These are phyloP conservation scores for Panicum hallii DNA, from an alignment of 202 grass and related monocot genomes.

Conservation along the genomic window DNA sequence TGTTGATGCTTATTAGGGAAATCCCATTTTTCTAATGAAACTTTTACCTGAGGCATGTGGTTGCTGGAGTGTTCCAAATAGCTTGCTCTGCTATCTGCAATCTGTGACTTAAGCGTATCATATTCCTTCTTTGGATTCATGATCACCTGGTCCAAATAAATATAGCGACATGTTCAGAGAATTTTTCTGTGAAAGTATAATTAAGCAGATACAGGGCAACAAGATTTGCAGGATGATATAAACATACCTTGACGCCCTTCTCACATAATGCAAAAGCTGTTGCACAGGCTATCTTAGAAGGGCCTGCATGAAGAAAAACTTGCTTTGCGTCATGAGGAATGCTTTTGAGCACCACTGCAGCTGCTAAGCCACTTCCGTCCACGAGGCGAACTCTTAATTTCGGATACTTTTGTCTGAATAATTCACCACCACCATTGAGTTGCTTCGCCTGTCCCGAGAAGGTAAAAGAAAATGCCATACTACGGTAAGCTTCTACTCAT, in stretches of 20 bases:
- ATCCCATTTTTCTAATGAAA: background rate
- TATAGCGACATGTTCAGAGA: background rate
- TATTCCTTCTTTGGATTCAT: slow-evolving; percentile 72
- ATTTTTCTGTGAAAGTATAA: background rate
- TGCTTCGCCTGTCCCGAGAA: slow-evolving; percentile 58
- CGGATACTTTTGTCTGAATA: slow-evolving; percentile 84
- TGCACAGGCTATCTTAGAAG: slow-evolving; percentile 64
- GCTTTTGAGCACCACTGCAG: slow-evolving; percentile 67
- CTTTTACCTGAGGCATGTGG: slow-evolving; percentile 63
- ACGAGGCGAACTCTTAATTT: slow-evolving; percentile 73
- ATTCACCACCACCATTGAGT: slow-evolving; percentile 75
- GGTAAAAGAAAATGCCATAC: background rate
- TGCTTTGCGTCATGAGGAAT: slow-evolving; percentile 67
- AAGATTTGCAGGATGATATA: slow-evolving; percentile 5
- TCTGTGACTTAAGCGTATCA: slow-evolving; percentile 70
- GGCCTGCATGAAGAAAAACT: slow-evolving; percentile 64
- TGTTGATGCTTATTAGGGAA: background rate
- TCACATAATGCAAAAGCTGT: slow-evolving; percentile 60
- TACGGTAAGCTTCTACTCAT: background rate
- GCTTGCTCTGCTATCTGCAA: slow-evolving; percentile 55
- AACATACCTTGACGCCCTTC: slow-evolving; percentile 72
- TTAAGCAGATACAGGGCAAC: background rate
- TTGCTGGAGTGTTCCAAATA: slow-evolving; percentile 58
- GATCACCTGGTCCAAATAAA: slow-evolving; percentile 61
- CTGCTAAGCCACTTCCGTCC: slow-evolving; percentile 85